A percentile compares a stretch with the other conserved stretches of the same genome.
Evolutionary conservation across 2,329 filamentous ascomycete genomes (phyloP).

Genomic region (Fusarium domesticum): DNA sequence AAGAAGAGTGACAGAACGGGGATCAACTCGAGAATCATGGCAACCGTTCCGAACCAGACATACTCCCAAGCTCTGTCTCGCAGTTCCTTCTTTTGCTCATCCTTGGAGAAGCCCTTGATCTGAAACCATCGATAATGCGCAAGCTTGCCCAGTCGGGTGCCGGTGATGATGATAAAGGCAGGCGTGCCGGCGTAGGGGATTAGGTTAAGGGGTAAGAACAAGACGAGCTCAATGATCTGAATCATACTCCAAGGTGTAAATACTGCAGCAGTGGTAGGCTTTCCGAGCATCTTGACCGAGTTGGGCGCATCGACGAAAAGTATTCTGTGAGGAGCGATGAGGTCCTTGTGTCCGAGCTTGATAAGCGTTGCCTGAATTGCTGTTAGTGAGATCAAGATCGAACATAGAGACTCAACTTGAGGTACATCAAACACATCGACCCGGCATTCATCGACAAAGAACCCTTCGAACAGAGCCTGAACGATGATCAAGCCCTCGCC

Average conservation of each 20-base stretch:
- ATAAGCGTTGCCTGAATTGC: slow-evolving; percentile 64
- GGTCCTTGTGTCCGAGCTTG: slow-evolving; percentile 65
- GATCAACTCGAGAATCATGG: slow-evolving; percentile 80
- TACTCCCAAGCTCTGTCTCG: slow-evolving; percentile 73
- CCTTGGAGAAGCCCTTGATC: slow-evolving; percentile 69
- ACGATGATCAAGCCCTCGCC: slow-evolving; percentile 75
- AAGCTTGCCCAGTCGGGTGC: slow-evolving; percentile 81
- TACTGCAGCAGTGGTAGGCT: slow-evolving; percentile 70
- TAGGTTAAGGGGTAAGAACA: slow-evolving; percentile 80
- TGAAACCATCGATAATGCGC: slow-evolving; percentile 91
- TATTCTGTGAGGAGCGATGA: slow-evolving; percentile 65
- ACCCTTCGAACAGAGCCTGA: slow-evolving; percentile 68
- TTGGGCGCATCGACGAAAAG: slow-evolving; percentile 65
- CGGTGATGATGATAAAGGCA: slow-evolving; percentile 83
- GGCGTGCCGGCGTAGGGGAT: slow-evolving; percentile 80
- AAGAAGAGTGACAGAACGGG: slow-evolving; percentile 94
- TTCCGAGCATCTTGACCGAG: slow-evolving; percentile 76
- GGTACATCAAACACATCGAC: slow-evolving; percentile 87
- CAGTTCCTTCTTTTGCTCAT: slow-evolving; percentile 69
- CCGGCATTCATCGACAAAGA: slow-evolving; percentile 75
- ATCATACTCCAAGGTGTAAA: slow-evolving; percentile 87
- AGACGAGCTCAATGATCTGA: slow-evolving; percentile 83
- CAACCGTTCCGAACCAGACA: slow-evolving; percentile 87
- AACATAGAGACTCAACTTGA: slow-evolving; percentile 29
- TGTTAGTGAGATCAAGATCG: slow-evolving; percentile 5